Base-by-base conservation (phyloP, 2,329 filamentous ascomycete genomes). In the Sordariomycetes sp. region DNA sequence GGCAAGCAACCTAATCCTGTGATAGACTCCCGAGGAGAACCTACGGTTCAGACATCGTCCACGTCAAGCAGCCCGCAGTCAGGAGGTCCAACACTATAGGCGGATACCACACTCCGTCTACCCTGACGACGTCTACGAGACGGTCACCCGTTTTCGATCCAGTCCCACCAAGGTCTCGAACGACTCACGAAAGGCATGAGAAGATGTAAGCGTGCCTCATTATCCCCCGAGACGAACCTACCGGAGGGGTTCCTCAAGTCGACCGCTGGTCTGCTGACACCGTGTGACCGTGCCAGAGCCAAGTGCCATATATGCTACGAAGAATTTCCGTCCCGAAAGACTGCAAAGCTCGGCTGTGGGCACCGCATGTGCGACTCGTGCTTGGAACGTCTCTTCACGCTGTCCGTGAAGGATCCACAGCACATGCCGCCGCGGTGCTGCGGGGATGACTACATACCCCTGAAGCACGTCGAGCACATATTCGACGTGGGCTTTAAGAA, bases 351-450 rank as follows among this genome's bases (percentile, higher is more conserved):
- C 35, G 79, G 81, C 62, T 95, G 90, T 67, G 83, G 83, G 2
- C 90, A 95, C 69, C 81, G 84, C 61, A 90, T 92, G 86, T 95
- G 90, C 69, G 77, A 87, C 61, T 68, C 77, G 6, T 95, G 90
- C 68, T 73, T 96, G 52, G 86, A 83, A 68, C 81, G 82, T 53
- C 78, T 83, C 59, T 95, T 95, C 70, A 82, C 78, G 57, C 76
- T 89, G 60, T 94, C 89, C 10, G 76, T 90, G 60, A 84, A 78
- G 42, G 88, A 95, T 66, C 84, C 87, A 1, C 80, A 84, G 60
- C 84, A 90, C 62, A 95, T 95, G 89, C 90, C 90, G 20, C 90
- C 90, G 0, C 81, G 78, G 65, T 95, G 90, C 70, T 95, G 90
- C 69, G 86, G 81, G 2, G 86, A 81, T 2, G 81, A 90, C 13